Evolutionary conservation across 75 land plant species (phyloP).

Genomic region (Isoetes taiwanensis): DNA sequence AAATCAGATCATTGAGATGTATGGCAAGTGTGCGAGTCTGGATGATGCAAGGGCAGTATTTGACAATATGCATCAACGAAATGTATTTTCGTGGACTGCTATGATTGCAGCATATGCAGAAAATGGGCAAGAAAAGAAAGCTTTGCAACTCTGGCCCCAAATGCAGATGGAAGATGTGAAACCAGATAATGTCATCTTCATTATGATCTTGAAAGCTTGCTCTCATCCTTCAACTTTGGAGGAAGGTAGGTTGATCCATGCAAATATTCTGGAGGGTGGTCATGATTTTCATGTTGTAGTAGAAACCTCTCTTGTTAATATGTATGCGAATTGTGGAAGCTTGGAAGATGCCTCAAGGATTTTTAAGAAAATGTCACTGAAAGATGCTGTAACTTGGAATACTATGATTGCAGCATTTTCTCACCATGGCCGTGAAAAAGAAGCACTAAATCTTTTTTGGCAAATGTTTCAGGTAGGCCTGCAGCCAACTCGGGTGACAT

Average conservation of each 20-base stretch:
- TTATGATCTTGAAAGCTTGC: neutral
- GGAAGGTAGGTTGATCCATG: neutral
- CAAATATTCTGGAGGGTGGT: neutral
- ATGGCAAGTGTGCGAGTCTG: neutral
- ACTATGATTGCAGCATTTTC: neutral
- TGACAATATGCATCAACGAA: neutral
- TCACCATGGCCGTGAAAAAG: neutral
- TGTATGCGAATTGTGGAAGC: slow-evolving; percentile 4
- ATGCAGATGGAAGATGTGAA: neutral
- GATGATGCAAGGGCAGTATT: neutral
- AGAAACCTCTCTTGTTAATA: neutral
- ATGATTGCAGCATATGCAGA: neutral
- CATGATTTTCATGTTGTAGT: neutral
- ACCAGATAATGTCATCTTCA: neutral
- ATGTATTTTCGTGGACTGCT: neutral
- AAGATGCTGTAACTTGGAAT: neutral
- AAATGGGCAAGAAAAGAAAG: neutral
- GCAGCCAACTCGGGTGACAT: neutral
- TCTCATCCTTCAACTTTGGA: neutral
- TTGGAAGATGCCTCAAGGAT: neutral
- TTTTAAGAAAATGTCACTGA: neutral
- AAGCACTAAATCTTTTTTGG: neutral
- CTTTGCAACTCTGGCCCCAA: neutral
- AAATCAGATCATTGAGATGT: too few species aligned
- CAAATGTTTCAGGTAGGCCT: neutral